These are phyloP conservation scores for Suillus ampliporus DNA, from an alignment of 768 basidiomycete species.

Conservation along the genomic window DNA sequence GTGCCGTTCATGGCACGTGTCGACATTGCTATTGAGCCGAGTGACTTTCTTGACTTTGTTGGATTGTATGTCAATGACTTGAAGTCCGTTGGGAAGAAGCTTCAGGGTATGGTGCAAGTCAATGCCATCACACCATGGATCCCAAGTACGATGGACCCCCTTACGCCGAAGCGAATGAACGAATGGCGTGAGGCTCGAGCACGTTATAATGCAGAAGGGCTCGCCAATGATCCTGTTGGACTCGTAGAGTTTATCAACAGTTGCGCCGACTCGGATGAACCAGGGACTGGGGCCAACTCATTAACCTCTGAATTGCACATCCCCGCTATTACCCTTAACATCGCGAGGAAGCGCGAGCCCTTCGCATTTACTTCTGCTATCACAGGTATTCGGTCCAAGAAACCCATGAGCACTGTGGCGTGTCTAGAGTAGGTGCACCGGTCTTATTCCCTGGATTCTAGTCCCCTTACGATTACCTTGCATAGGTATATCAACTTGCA, in stretches of 20 bases:
- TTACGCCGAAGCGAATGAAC: neutral
- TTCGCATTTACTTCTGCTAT: constrained; percentile 15
- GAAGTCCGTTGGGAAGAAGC: neutral
- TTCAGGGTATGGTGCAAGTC: neutral
- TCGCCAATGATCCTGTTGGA: constrained; percentile 13
- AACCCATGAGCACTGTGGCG: constrained; percentile 18
- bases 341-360: constrained; percentile 18
- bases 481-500: constrained; percentile 21
- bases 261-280: constrained; percentile 14
- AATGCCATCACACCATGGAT: neutral
- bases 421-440: constrained; percentile 16
- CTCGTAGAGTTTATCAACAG: constrained; percentile 21
- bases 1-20: neutral
- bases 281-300: too few species aligned
- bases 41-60: neutral
- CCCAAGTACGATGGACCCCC: neutral
- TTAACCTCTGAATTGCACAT: constrained; percentile 13
- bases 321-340: constrained; percentile 2
- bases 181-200: neutral
- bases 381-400: constrained; percentile 7
- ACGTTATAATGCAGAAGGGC: neutral
- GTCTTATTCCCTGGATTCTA: neutral
- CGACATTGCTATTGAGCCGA: neutral
- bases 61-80: neutral
- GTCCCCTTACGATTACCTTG: neutral